Evolutionary conservation across 2,329 filamentous ascomycete genomes (phyloP), one percentile per base, ranked within the genome.

Genomic region (Apiospora aurea): DNA sequence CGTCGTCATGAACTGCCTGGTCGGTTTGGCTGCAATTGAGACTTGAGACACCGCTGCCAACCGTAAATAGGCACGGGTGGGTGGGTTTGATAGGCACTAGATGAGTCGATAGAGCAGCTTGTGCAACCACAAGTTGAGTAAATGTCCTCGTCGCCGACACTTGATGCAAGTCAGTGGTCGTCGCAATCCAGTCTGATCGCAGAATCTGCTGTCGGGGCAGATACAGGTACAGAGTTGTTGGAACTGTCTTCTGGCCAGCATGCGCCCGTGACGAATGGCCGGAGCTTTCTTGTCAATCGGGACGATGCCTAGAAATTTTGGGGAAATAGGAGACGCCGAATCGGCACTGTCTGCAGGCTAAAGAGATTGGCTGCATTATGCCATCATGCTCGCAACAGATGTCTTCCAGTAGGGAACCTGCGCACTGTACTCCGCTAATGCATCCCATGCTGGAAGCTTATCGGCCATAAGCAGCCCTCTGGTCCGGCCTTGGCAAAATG

Each of bases 1-100:
- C 74, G 71, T 76, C 78, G 71, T 76, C 78, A 80, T 80, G 74
- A 77, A 79, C 73, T 71, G 64, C 38, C 49, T 16, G 43, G 1
- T 49, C n/a, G 29, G 10, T 41, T 64, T 64, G 10, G 53, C 18
- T 61, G 57, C 10, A 29, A 34, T 64, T 41, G 34, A 41, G 11
- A 64, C 8, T 38, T 41, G 34, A 64, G 57, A 64, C 57, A 64
- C 34, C 34, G 18, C 57, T 41, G 57, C 57, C 57, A 41, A n/a
- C 57, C 34, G 29, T 21, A n/a, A 26, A 29, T 26, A 38, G 51
- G 41, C 51, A 57, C 24, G 34, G 21, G 29, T n/a, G 57, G 57
- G 57, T 64, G 21, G 34, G 34, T 11, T 41, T 64, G 57, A 64
- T 41, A 64, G 21, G 34, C 34, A n/a, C 57, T 41, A 64, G 38